Base-by-base conservation (phyloP, 768 basidiomycete species). In the Leccinum subtestaceum region DNA sequence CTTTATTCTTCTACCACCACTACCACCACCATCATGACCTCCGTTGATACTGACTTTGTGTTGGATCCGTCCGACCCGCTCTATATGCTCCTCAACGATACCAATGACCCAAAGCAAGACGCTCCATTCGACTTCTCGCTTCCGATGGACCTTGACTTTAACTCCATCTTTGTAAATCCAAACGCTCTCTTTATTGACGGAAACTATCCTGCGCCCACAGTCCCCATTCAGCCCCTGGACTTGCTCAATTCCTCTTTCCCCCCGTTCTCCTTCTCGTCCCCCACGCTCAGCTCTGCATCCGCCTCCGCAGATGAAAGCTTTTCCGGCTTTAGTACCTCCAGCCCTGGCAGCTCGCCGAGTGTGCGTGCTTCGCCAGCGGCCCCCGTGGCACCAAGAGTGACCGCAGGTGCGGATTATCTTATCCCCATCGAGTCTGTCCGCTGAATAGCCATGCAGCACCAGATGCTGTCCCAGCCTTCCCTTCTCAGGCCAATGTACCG, bases 61-160 rank as follows among this genome's bases (percentile, higher is more conserved):
- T 72, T 85, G 53, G 84, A 86, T 67, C 76, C 80, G 4, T 79
- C 77, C 1, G 85, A 87, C 71, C 83, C 83, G 4, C 77, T 87
- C 7, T 85, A 81, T 64, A 74, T 87, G 52, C 75, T 87, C 15
- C 76, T 87, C 15, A 80, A 80, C 65, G 80, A 80, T 66, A 65
- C 74, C 34, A 67, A 76, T 25, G 68, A 69, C 51, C 15, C 62
- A 1, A 74, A 78, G 53, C 67, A 71, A 3, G 73, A 75, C 63
- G 25, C 69, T 62, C 80, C 68, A 60, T 81, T 68, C 64, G 72
- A 69, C 68, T 72, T 79, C 53, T 66, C 74, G 23, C 58, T 78
- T 69, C 60, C 70, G 69, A 82, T 86, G 80, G 84, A 85, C 71
- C 78, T 88, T 71, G 86, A 88, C 65, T 84, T 86, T 56, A 76